Evolutionary conservation across 495 filamentous ascomycete species (phyloP), one percentile per base, ranked within the genome.

Genomic region (Aspergillus steynii): DNA sequence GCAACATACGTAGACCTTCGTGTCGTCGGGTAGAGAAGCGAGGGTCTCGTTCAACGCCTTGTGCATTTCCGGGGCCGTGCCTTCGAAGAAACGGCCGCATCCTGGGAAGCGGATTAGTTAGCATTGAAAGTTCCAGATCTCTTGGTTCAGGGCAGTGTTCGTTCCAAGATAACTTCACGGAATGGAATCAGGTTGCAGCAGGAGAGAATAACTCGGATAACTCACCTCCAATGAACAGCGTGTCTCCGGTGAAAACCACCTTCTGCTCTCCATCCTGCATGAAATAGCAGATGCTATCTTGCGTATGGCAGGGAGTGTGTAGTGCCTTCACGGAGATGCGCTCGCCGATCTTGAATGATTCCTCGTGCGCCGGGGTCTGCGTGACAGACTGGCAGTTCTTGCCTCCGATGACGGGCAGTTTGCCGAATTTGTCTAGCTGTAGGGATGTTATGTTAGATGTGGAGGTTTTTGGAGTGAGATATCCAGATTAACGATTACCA

Each of bases 41-140:
- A 99, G 82, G 1, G 86, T 92, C 75, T 90, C 84, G 69, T 99
- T 98, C 65, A 99, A 70, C 1, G 95, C 94, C 59, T 84, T 88
- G 78, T 98, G 83, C 96, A 99, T 96, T 81, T 99, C 90, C 58
- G 82, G 82, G 2, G 92, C 86, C 46, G 84, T 93, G 9, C 95
- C 95, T 75, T 99, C 95, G 68, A 98, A 99, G 81, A 99, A 99
- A 49, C 88, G 87, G n/a, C 95, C 95, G 71, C 95, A 99, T 28
- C 93, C 92, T 94, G 20, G 20, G 20, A 20, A 60, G 32, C 27
- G 12, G 6, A 34, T 34, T 0, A 48, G n/a, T 53, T 25, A 59
- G 37, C 15, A 8, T 28, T 32, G 26, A 29, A 59, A 20, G 20
- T 20, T 20, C 20, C 20, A 20, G 20, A 20, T 20, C 20, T 20